phyloP scores from a whole-genome alignment of 108 stramenopile genomes.

The Nitzschia palea region DNA sequence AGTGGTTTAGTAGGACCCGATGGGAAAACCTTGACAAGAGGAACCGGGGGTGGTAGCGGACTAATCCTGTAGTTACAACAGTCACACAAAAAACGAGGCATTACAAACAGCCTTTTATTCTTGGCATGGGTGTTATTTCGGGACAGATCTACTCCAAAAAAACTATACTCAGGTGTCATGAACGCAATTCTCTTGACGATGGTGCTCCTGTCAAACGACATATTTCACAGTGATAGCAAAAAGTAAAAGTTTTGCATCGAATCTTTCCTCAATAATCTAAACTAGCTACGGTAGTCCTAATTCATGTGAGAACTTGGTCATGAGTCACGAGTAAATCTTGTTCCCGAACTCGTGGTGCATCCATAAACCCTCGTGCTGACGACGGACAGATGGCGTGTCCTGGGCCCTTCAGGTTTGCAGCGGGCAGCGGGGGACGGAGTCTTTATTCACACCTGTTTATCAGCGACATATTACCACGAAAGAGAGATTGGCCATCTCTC shows the following conservation, averaged over 20 bases:
- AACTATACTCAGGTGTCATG: too few species aligned
- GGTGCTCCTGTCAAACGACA: too few species aligned
- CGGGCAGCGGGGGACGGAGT: not conserved
- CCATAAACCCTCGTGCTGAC: not conserved
- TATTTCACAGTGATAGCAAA: too few species aligned
- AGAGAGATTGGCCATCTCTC: constrained; percentile 25
- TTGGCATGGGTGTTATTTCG: too few species aligned
- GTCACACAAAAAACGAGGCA: too few species aligned
- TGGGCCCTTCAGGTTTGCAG: not conserved
- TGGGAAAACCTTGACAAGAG: constrained; percentile 41
- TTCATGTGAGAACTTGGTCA: not conserved
- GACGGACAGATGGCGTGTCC: not conserved
- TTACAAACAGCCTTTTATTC: too few species aligned
- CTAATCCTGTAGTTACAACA: constrained; percentile 43
- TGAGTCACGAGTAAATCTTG: not conserved
- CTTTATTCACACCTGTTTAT: too few species aligned
- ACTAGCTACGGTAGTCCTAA: not conserved
- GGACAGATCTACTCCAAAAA: too few species aligned
- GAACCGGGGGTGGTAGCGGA: constrained; percentile 35
- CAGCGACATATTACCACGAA: not conserved
- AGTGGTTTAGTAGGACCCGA: constrained; percentile 63
- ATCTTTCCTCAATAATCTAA: too few species aligned
- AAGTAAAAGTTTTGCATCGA: too few species aligned
- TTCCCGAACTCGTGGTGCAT: too few species aligned
- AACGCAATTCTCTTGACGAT: too few species aligned